Evolutionary conservation across 345 rosid genomes (phyloP).

Genomic region (Syzygium grande): DNA sequence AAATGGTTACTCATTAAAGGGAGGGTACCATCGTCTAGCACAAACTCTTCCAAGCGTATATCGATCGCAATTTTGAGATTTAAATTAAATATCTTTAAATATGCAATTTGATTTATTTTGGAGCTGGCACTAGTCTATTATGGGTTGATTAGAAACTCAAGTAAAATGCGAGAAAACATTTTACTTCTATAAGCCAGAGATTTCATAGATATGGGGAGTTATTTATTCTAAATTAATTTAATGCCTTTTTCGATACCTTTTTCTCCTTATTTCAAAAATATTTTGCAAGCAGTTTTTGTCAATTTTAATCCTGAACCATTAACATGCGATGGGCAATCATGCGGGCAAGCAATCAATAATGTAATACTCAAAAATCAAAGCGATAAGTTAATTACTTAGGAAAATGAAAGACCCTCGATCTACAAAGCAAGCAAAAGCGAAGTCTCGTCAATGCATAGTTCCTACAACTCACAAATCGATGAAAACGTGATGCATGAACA

Average conservation of each 20-base stretch:
- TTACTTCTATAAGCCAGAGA: neutral
- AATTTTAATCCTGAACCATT: neutral
- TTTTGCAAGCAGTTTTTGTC: neutral
- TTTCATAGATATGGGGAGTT: neutral
- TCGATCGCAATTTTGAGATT: neutral
- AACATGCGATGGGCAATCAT: no score
- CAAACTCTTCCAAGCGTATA: neutral
- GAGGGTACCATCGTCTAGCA: neutral
- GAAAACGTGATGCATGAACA: no score
- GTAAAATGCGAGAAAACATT: neutral
- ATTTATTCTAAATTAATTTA: neutral
- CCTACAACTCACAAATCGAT: no score
- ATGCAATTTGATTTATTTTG: neutral
- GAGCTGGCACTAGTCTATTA: neutral
- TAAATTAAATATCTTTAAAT: neutral
- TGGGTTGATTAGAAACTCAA: neutral
- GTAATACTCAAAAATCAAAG: no score
- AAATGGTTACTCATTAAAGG: neutral
- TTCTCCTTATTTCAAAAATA: neutral
- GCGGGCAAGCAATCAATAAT: no score
- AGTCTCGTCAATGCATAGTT: no score
- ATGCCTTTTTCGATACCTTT: neutral
- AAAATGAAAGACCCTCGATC: no score
- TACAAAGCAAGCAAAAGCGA: no score
- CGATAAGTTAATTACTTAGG: no score